Base-by-base conservation (phyloP, 2,329 filamentous ascomycete species). In the Diaporthe citri region DNA sequence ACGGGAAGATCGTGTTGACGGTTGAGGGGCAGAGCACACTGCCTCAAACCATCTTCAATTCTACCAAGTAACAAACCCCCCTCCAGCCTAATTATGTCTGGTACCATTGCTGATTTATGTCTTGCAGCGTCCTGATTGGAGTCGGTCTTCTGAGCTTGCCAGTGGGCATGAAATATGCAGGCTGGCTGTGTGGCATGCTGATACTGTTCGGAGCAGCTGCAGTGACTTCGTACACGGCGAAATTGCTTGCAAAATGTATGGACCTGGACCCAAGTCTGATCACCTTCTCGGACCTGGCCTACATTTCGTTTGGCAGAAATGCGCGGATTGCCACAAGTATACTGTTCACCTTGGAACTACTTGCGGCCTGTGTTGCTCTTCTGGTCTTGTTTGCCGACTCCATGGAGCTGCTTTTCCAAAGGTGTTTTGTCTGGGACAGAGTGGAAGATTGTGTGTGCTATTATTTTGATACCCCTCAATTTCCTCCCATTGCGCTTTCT, bases 11-110 rank as follows among this genome's bases (percentile, higher is more conserved):
- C 64, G 91, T 98, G 73, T 90, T 96, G 79, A 90, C 96, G 3
- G 92, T 98, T 3, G 93, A 97, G 76, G 96, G 96, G 52, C 95
- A 97, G 85, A 97, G 95, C n/a, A 99, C 96, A 1, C 88, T 98
- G 22, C 95, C 95, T 0, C 96, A 98, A 85, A 98, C 96, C 9
- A 90, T 98, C 77, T 97, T 98, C 88, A 99, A 99, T 84, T 97
- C 95, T 4, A 96, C 96, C 82, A 98, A 98, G 85, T 87, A 78
- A 76, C 84, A 8, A 3, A 1, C 10, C 41, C 10, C 41, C 34
- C 77, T 6, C 41, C 22, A 25, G 13, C n/a, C 7, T 36, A 41
- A 73, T 34, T 41, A 10, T 13, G 39, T 28, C 3, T 48, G 55
- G 7, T 36, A 5, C 13, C 28, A 12, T 4, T 8, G 71, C 74